Conservation (phyloP, 768 basidiomycete genomes). For the Udeniomyces megalosporus region DNA sequence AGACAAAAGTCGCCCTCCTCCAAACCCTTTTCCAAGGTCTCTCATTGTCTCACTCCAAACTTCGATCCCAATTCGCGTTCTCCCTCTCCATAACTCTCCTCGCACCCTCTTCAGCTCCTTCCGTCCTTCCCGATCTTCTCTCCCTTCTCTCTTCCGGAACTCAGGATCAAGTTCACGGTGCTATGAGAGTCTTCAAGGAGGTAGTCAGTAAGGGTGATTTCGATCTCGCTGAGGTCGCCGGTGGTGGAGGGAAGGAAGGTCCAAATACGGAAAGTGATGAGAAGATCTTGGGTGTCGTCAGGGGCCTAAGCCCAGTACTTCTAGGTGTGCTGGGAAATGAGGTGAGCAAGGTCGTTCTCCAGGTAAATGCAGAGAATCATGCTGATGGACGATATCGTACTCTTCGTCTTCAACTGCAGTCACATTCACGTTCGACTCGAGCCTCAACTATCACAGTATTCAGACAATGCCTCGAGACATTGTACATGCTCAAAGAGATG, state of each 20-base stretch:
- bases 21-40: conserved; percentile 61
- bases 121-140: conserved; percentile 74
- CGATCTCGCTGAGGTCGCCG: conserved; percentile 5
- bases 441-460: conserved; percentile 76
- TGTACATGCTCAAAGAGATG: conserved; percentile 91
- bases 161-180: conserved; percentile 69
- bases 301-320: conserved; percentile 71
- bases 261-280: conserved; percentile 62
- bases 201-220: conserved; percentile 61
- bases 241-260: background rate
- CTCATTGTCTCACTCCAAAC: conserved; percentile 70
- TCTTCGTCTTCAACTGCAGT: conserved; percentile 33
- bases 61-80: conserved; percentile 68
- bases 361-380: no score
- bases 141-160: conserved; percentile 45
- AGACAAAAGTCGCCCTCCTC: conserved; percentile 71
- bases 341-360: no score
- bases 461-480: conserved; percentile 67
- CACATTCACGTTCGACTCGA: conserved; percentile 63
- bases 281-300: conserved; percentile 81
- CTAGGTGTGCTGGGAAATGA: conserved; percentile 56
- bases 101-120: conserved; percentile 70
- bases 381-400: no score
- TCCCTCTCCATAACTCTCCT: conserved; percentile 67
- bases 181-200: conserved; percentile 89